phyloP scores from a whole-genome alignment of 1,284 basidiomycete genomes.

The Athelia psychrophila region DNA sequence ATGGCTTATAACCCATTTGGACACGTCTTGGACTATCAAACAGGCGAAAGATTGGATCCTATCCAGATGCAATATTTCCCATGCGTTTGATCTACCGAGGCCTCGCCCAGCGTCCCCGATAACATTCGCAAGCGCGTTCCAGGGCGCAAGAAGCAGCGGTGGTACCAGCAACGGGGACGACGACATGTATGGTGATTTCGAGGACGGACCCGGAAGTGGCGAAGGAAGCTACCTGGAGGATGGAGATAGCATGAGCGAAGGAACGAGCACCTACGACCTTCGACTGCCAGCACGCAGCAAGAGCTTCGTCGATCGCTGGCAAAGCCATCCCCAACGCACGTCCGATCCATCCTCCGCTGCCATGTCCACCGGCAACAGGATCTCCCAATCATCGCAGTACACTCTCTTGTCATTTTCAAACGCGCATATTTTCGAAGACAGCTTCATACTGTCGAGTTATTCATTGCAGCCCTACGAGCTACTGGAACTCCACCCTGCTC shows the following conservation, averaged over 20 bases:
- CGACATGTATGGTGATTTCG: slow-evolving; percentile 23
- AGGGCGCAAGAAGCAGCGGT: slow-evolving; percentile 8
- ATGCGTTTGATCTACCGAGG: slow-evolving; percentile 35
- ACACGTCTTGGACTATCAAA: slow-evolving; percentile 52
- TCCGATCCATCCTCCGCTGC: slow-evolving; percentile 1
- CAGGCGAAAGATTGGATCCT: slow-evolving; percentile 62
- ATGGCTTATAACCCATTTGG: slow-evolving; percentile 66
- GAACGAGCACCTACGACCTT: neutral
- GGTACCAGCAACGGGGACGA: slow-evolving; percentile 23
- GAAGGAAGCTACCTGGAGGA: slow-evolving; percentile 12
- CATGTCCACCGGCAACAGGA: slow-evolving; percentile 9
- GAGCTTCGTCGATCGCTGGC: neutral
- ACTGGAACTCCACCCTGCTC: slow-evolving; percentile 56
- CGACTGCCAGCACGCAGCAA: neutral
- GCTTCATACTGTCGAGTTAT: slow-evolving; percentile 54
- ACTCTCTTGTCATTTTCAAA: slow-evolving; percentile 62
- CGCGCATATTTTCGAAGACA: slow-evolving; percentile 65
- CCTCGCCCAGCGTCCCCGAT: slow-evolving; percentile 55
- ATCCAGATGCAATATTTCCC: slow-evolving; percentile 38
- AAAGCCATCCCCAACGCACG: neutral
- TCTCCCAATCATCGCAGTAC: slow-evolving; percentile 27
- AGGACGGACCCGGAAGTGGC: slow-evolving; percentile 21
- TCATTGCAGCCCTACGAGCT: slow-evolving; percentile 56
- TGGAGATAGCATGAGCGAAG: neutral
- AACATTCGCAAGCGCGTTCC: slow-evolving; percentile 43